Conservation (phyloP, 2,329 filamentous ascomycete species). For the Incumbomyces lentus region DNA sequence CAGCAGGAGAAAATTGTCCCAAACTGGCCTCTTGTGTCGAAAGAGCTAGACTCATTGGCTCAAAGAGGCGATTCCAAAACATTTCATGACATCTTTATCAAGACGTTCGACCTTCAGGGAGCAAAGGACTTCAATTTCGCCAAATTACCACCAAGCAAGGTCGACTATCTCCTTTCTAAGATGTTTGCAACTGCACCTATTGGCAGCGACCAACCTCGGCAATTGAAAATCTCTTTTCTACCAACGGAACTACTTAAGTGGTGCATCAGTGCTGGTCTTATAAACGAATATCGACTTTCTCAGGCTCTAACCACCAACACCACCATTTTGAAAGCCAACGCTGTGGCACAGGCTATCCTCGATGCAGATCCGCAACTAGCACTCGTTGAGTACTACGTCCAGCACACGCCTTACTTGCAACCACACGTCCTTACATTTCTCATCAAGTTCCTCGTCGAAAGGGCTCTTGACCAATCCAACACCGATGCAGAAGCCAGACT, state of each 20-base stretch:
- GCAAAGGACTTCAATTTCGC: neutral
- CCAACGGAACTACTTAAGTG: constrained; percentile 29
- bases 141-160: constrained; percentile 9
- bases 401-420: constrained; percentile 26
- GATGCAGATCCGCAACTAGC: constrained; percentile 30
- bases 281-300: constrained; percentile 31
- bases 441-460: constrained; percentile 30
- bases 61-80: constrained; percentile 11
- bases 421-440: constrained; percentile 31
- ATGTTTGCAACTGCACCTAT: constrained; percentile 15
- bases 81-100: constrained; percentile 12
- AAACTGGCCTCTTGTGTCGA: constrained; percentile 18
- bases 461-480: constrained; percentile 28
- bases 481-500: constrained; percentile 9
- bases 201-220: constrained; percentile 12
- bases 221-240: constrained; percentile 22
- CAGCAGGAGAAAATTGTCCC: neutral
- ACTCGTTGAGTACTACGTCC: constrained; percentile 29
- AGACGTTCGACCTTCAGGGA: neutral
- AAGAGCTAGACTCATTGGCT: constrained; percentile 21
- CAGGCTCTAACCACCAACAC: constrained; percentile 20
- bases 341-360: constrained; percentile 29
- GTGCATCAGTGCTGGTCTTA: constrained; percentile 30
- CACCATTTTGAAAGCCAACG: neutral
- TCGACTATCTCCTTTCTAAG: constrained; percentile 17